phyloP scores from a whole-genome alignment of 1,284 basidiomycete species.

The Naganishia albida region DNA sequence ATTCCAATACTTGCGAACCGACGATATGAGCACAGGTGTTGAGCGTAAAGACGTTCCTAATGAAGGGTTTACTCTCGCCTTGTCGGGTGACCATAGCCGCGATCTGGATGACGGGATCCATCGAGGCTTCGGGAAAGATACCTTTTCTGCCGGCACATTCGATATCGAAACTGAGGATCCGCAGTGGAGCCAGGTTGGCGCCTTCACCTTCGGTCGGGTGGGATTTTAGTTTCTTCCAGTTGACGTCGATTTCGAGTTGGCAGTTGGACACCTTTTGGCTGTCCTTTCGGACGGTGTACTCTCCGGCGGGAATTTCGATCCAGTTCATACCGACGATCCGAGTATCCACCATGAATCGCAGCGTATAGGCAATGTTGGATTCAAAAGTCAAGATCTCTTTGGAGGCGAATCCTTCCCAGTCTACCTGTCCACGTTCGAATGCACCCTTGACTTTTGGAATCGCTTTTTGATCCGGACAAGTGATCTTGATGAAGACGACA shows the following conservation, averaged over 20 bases:
- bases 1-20: slow-evolving; percentile 89
- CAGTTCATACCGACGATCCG: slow-evolving; percentile 97
- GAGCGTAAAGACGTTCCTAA: slow-evolving; percentile 93
- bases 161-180: slow-evolving; percentile 93
- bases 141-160: slow-evolving; percentile 95
- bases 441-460: slow-evolving; percentile 88
- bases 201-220: slow-evolving; percentile 86
- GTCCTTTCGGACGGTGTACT: slow-evolving; percentile 65
- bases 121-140: slow-evolving; percentile 83
- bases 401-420: slow-evolving; percentile 68
- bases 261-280: slow-evolving; percentile 72
- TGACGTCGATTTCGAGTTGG: slow-evolving; percentile 76
- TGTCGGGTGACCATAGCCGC: slow-evolving; percentile 96
- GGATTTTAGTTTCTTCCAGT: slow-evolving; percentile 79
- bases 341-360: slow-evolving; percentile 96
- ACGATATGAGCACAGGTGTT: slow-evolving; percentile 91
- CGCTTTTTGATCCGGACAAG: slow-evolving; percentile 67
- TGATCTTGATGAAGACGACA: slow-evolving; percentile 80
- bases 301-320: slow-evolving; percentile 82
- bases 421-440: slow-evolving; percentile 80
- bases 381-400: slow-evolving; percentile 73
- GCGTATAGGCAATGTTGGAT: slow-evolving; percentile 82
- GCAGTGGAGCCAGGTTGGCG: slow-evolving; percentile 83
- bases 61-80: slow-evolving; percentile 86
- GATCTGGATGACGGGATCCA: slow-evolving; percentile 93